Percentiles rank a stretch among this genome's conserved stretches.
Conservation (phyloP, 1,139 yeast genomes). For the Lodderomyces margitis region DNA sequence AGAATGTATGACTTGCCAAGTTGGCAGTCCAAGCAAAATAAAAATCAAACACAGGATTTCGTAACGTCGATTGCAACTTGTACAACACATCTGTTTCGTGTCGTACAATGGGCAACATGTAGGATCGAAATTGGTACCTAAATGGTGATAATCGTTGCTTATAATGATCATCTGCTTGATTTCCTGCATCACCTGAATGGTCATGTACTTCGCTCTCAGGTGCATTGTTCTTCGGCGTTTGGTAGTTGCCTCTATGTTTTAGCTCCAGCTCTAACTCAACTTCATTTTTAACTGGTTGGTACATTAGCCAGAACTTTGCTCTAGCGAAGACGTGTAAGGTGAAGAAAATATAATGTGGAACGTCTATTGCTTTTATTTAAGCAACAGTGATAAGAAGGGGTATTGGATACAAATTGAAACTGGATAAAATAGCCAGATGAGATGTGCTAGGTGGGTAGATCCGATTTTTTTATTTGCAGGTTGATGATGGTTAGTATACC, state of each 20-base stretch:
- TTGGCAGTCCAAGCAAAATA: conserved; percentile 90
- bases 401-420: too few relatives aligned
- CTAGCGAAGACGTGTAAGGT: too few relatives aligned
- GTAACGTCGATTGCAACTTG: conserved; percentile 50
- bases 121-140: conserved; percentile 57
- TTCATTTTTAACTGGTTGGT: background rate
- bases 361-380: too few relatives aligned
- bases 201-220: background rate
- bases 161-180: conserved; percentile 66
- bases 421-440: too few relatives aligned
- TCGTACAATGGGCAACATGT: conserved; percentile 58
- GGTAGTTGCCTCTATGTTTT: background rate
- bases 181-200: conserved; percentile 61
- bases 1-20: conserved; percentile 90
- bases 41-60: conserved; percentile 58
- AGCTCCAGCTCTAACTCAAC: conserved; percentile 1
- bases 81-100: conserved; percentile 64
- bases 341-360: too few relatives aligned
- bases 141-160: conserved; percentile 53
- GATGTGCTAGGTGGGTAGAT: too few relatives aligned
- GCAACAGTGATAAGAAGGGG: too few relatives aligned
- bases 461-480: too few relatives aligned
- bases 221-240: background rate
- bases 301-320: too few relatives aligned
- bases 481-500: too few relatives aligned